Conservation (phyloP, 441 rosid species). For the Corymbia citriodora region DNA sequence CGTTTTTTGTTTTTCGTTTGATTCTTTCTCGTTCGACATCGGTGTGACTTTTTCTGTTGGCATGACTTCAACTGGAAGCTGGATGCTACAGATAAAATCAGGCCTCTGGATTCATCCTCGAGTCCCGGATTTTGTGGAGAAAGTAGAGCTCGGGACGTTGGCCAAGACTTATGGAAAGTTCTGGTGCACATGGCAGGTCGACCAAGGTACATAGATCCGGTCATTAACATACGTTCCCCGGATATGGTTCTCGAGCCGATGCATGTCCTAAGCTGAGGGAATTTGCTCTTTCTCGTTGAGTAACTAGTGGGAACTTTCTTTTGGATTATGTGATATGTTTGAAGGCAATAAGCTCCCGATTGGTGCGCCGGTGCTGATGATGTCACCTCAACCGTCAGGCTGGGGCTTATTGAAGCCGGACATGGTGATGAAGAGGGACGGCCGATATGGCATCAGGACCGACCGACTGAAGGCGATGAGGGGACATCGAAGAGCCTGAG, state of each 20-base stretch:
- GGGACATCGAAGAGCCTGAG: conserved; percentile 54
- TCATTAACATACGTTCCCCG: not conserved
- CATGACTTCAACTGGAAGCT: not conserved
- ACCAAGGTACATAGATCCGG: conserved; percentile 32
- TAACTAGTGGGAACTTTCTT: not conserved
- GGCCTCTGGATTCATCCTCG: conserved; percentile 63
- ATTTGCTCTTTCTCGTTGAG: not conserved
- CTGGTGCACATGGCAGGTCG: conserved; percentile 91
- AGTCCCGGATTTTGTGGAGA: conserved; percentile 43
- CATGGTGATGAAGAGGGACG: conserved; percentile 43
- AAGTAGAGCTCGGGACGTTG: conserved; percentile 42
- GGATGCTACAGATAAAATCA: conserved; percentile 34
- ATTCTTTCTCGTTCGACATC: not conserved
- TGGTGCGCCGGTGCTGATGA: conserved; percentile 61
- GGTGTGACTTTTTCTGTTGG: too few relatives aligned
- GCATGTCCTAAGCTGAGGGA: not conserved
- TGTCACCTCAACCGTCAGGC: conserved; percentile 60
- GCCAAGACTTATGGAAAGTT: conserved; percentile 66
- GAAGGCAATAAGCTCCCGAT: conserved; percentile 55
- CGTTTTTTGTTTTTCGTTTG: too few relatives aligned
- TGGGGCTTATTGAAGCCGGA: conserved; percentile 37
- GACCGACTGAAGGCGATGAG: conserved; percentile 30
- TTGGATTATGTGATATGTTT: not conserved
- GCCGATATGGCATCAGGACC: conserved; percentile 34
- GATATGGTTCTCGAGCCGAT: not conserved